phyloP scores from a whole-genome alignment of 164 flowering plant genomes.

The Macadamia tetraphylla region DNA sequence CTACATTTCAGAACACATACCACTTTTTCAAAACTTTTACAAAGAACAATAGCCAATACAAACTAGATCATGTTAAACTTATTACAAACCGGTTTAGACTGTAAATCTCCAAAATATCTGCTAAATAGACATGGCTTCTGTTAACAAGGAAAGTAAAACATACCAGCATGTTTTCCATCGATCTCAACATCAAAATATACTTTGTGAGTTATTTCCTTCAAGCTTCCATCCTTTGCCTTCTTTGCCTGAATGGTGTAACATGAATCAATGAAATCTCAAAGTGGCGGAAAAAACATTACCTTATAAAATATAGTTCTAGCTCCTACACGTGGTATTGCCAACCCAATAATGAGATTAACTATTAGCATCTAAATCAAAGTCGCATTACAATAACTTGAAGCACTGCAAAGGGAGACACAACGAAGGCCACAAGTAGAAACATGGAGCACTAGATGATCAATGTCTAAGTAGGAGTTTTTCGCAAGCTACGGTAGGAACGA shows the following conservation, averaged over 20 bases:
- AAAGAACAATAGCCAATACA: neutral
- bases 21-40: neutral
- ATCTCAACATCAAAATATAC: slow-evolving; percentile 85
- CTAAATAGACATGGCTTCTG: no score
- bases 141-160: neutral
- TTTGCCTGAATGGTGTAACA: slow-evolving; percentile 35
- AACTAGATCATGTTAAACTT: no score
- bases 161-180: slow-evolving; percentile 83
- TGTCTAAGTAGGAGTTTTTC: neutral
- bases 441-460: neutral
- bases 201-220: slow-evolving; percentile 72
- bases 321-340: neutral
- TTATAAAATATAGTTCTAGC: neutral
- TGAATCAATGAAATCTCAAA: neutral
- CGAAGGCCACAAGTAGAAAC: neutral
- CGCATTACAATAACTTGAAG: neutral
- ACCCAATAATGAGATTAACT: neutral
- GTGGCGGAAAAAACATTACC: neutral
- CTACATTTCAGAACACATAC: neutral
- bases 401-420: neutral
- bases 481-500: neutral
- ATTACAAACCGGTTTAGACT: neutral
- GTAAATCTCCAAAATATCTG: neutral
- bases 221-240: slow-evolving; percentile 36
- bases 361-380: neutral